Evolutionary conservation across 2,329 filamentous ascomycete species (phyloP), one percentile per base, ranked within the genome.

Genomic region (Cadophora malorum): DNA sequence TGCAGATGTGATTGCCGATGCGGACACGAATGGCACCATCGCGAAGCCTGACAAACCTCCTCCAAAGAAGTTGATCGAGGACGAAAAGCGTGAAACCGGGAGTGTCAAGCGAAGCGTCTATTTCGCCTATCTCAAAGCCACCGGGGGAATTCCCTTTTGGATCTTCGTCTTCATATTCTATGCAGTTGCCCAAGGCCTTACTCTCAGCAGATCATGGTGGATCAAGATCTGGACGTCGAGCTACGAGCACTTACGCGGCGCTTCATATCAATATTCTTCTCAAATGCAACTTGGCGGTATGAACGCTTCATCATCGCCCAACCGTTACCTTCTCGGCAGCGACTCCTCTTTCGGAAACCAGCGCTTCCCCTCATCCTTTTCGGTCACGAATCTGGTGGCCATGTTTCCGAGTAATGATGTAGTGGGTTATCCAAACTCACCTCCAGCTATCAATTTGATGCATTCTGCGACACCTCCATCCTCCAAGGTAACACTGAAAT

Each of bases 61-160:
- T 1, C 70, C 70, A 55, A 68, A 66, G 52, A 68, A 68, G 31
- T 60, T 69, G 33, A 86, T 91, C 50, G 89, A 93, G 74, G 91
- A 93, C 1, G 92, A 95, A 77, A 82, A 80, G 25, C 85, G 88
- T 61, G 90, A 92, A 74, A 85, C 85, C 62, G 91, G 91, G 1
- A 85, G 88, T 4, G 87, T 94, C 52, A 89, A 89, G 71, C 81
- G 83, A 28, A 83, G 83, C 10, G 84, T 94, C 21, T 94, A 94
- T 71, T 75, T 80, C 16, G 83, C 83, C 0, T 94, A 94, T 74
- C 78, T 94, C 12, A 82, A 81, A 16, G 86, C 88, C 31, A 90
- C 87, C 67, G 91, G 91, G 47, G 88, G 89, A 8, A 81, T 83
- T 71, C 75, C 80, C 16, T 87, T 86, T 72, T 92, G 90, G 90